Conservation (phyloP, 1,139 yeast species). For the Martiniozyma asiatica region DNA sequence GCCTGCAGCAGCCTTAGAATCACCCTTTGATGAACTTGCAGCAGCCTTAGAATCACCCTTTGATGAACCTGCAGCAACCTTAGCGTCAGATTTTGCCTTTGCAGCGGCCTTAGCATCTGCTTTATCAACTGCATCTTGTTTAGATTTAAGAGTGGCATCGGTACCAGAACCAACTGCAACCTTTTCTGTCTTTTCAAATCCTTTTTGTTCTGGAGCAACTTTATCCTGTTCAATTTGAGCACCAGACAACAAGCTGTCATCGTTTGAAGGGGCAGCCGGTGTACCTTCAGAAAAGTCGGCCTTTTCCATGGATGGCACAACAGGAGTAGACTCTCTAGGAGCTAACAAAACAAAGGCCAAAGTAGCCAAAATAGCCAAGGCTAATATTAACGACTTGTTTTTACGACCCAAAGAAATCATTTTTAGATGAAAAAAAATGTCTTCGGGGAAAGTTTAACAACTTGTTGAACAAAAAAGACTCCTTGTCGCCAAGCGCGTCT, state of each 20-base stretch:
- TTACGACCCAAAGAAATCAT: constrained; percentile 9
- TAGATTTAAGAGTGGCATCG: constrained; percentile 11
- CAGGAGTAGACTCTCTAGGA: constrained; percentile 3
- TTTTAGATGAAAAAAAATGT: too few relatives aligned
- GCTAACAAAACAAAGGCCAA: constrained; percentile 5
- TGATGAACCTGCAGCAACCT: constrained; percentile 4
- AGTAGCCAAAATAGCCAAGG: constrained; percentile 6
- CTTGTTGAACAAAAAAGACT: too few relatives aligned
- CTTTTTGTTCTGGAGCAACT: constrained; percentile 5
- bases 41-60: constrained; percentile 1
- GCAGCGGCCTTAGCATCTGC: constrained; percentile 10
- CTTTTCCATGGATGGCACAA: constrained; percentile 9
- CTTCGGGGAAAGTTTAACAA: too few relatives aligned
- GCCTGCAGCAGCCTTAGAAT: constrained; percentile 4
- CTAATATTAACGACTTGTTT: constrained; percentile 7
- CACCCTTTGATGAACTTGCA: constrained; percentile 1
- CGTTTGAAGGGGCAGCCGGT: constrained; percentile 6
- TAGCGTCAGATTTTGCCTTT: constrained; percentile 8
- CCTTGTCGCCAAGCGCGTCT: too few relatives aligned
- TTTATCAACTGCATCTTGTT: constrained; percentile 8
- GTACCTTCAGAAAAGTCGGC: constrained; percentile 10
- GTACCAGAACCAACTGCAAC: constrained; percentile 9
- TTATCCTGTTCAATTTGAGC: constrained; percentile 11
- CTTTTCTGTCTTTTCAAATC: constrained; percentile 5
- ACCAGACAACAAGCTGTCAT: constrained; percentile 9